phyloP scores from a whole-genome alignment of 768 basidiomycete genomes.

The Psilocybe cubensis region DNA sequence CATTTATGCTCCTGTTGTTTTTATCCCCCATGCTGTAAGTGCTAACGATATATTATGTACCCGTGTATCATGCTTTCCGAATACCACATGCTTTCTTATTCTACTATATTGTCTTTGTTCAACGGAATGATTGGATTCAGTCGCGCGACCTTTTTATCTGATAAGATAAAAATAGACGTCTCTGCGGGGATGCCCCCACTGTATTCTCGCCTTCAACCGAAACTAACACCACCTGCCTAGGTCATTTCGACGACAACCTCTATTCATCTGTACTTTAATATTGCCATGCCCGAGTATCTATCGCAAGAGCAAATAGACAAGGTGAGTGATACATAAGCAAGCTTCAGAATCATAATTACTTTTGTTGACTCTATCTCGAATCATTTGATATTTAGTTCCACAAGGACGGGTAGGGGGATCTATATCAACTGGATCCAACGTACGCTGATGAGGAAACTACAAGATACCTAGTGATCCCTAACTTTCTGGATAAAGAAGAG shows the following conservation, averaged over 20 bases:
- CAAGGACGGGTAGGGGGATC: conserved; percentile 32
- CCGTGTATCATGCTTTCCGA: conserved; percentile 14
- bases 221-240: background rate
- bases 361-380: background rate
- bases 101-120: background rate
- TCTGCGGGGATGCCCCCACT: background rate
- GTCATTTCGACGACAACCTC: background rate
- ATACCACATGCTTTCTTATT: background rate
- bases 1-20: conserved; percentile 13
- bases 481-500: conserved; percentile 67
- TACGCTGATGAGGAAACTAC: background rate
- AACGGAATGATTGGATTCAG: background rate
- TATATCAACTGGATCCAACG: conserved; percentile 4
- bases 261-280: background rate
- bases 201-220: no score
- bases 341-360: background rate
- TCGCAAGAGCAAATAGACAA: conserved; percentile 60
- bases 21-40: conserved; percentile 16
- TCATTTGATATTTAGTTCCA: conserved; percentile 30
- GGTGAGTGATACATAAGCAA: conserved; percentile 36
- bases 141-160: background rate
- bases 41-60: conserved; percentile 18
- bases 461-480: conserved; percentile 81
- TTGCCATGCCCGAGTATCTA: conserved; percentile 49
- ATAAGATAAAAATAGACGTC: background rate